Evolutionary conservation across 345 rosid species (phyloP).

Genomic region (Acer negundo): DNA sequence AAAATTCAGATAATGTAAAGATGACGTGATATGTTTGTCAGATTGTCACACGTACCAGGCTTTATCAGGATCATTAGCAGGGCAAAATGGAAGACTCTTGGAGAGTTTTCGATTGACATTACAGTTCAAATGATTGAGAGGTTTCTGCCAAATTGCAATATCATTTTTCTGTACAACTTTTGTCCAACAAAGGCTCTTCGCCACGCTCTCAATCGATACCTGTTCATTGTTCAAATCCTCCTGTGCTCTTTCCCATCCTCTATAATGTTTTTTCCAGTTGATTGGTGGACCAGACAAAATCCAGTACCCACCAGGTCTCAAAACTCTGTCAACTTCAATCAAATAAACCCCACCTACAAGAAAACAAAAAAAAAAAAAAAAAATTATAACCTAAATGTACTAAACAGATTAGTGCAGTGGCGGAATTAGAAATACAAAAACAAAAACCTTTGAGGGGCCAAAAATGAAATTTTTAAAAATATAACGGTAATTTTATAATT

Average conservation of each 20-base stretch:
- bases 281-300: constrained; percentile 73
- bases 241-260: constrained; percentile 54
- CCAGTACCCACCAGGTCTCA: constrained; percentile 80
- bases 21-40: no score
- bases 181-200: constrained; percentile 59
- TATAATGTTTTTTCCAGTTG: constrained; percentile 53
- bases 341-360: constrained; percentile 54
- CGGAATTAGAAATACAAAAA: background rate
- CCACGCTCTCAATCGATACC: constrained; percentile 40
- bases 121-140: constrained; percentile 58
- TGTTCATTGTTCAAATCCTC: constrained; percentile 56
- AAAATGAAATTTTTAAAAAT: no score
- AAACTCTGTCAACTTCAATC: constrained; percentile 63
- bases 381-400: background rate
- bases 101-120: constrained; percentile 27
- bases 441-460: background rate
- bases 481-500: no score
- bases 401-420: no score
- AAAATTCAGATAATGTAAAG: no score
- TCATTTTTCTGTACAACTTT: constrained; percentile 53
- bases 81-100: constrained; percentile 50
- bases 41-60: constrained; percentile 41
- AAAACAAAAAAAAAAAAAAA: background rate
- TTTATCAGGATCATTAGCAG: constrained; percentile 38
- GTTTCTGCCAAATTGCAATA: constrained; percentile 71